Conservation (phyloP, 2,329 filamentous ascomycete species). For the Beauveria varroae region DNA sequence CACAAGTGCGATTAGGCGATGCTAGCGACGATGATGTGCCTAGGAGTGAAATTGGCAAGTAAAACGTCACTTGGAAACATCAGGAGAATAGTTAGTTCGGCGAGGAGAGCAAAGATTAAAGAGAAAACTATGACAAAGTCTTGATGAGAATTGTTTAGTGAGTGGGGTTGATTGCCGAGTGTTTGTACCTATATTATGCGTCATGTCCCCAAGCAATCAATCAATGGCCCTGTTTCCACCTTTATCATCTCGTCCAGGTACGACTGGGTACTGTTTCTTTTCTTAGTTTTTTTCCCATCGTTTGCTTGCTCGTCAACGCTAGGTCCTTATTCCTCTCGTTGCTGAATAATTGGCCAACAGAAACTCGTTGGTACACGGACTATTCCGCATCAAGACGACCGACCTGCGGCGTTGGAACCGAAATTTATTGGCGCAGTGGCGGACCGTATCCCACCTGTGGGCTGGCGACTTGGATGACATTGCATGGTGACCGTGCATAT, state of each 20-base stretch:
- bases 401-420: too few relatives aligned
- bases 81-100: not conserved
- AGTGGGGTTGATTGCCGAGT: not conserved
- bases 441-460: not conserved
- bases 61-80: not conserved
- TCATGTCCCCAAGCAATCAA: not conserved
- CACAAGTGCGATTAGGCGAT: conserved; percentile 1
- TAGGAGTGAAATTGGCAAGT: not conserved
- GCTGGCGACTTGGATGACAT: not conserved
- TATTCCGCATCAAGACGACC: too few relatives aligned
- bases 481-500: conserved; percentile 3
- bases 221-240: not conserved
- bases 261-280: not conserved
- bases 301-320: not conserved
- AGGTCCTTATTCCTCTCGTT: not conserved
- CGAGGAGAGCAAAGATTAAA: not conserved
- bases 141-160: not conserved
- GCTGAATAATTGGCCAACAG: not conserved
- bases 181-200: not conserved
- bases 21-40: conserved; percentile 8
- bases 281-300: too few relatives aligned
- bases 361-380: too few relatives aligned
- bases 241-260: not conserved
- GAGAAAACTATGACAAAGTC: not conserved
- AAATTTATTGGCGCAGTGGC: too few relatives aligned